phyloP scores from a whole-genome alignment of 805 yeast species.

The Blastobotrys muscicola region DNA sequence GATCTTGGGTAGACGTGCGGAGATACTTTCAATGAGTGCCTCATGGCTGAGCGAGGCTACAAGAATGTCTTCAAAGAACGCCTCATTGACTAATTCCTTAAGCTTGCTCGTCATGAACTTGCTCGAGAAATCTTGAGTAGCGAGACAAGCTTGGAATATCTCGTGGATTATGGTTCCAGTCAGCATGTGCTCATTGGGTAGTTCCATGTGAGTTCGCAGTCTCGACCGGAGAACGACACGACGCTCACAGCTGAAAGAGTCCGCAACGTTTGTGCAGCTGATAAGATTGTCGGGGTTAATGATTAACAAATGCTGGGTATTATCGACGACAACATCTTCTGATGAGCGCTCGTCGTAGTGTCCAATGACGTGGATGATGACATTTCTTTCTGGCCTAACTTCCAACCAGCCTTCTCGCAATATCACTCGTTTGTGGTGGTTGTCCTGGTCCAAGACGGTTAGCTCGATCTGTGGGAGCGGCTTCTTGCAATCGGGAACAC shows the following conservation, averaged over 20 bases:
- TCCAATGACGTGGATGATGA: conserved; percentile 4
- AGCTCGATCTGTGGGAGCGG: too few species aligned
- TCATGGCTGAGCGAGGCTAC: conserved; percentile 42
- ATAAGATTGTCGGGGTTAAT: conserved; percentile 78
- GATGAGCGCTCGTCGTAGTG: not conserved
- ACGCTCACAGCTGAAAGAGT: conserved; percentile 64
- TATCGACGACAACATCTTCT: conserved; percentile 36
- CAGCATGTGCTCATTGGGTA: conserved; percentile 40
- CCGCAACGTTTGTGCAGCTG: conserved; percentile 75
- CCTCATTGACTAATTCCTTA: conserved; percentile 18
- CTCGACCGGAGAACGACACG: conserved; percentile 53
- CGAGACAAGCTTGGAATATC: conserved; percentile 54
- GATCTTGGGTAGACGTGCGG: conserved; percentile 37
- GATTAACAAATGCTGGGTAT: conserved; percentile 51
- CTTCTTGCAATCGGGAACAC: too few species aligned
- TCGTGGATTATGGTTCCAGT: conserved; percentile 81
- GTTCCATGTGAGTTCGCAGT: conserved; percentile 48
- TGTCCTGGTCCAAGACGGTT: not conserved
- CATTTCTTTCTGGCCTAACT: conserved; percentile 1
- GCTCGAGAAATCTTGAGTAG: conserved; percentile 29
- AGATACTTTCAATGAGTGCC: conserved; percentile 44
- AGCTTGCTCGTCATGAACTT: conserved; percentile 31
- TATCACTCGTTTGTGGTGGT: not conserved
- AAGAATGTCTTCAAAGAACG: conserved; percentile 33
- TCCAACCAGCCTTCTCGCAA: conserved; percentile 2